Evolutionary conservation across 371 early-diverging fungal species (phyloP).

Genomic region (Fennellomyces sp.): DNA sequence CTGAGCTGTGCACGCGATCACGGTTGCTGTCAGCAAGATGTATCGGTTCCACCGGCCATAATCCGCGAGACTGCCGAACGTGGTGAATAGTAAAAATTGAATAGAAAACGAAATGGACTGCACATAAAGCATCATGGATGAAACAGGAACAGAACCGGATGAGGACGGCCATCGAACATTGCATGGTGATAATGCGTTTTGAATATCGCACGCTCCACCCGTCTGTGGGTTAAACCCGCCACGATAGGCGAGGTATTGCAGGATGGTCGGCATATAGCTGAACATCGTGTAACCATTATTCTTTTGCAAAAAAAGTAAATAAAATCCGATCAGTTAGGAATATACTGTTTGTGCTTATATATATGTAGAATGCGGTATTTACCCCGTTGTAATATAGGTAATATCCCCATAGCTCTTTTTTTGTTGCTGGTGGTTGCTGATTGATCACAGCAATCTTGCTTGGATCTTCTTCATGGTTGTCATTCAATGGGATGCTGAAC

Average conservation of each 20-base stretch:
- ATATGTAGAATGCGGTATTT: too few species aligned
- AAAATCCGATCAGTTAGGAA: neutral
- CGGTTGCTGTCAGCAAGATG: slow-evolving; percentile 39
- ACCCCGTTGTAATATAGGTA: slow-evolving; percentile 58
- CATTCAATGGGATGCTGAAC: slow-evolving; percentile 2
- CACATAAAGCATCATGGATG: slow-evolving; percentile 49
- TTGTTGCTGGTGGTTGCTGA: slow-evolving; percentile 41
- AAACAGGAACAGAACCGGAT: slow-evolving; percentile 31
- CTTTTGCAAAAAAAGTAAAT: slow-evolving; percentile 15
- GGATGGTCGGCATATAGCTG: slow-evolving; percentile 49
- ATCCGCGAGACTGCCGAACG: slow-evolving; percentile 51
- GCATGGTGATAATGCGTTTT: slow-evolving; percentile 29
- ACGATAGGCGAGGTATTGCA: slow-evolving; percentile 42
- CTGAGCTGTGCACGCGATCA: slow-evolving; percentile 45
- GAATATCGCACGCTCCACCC: slow-evolving; percentile 33
- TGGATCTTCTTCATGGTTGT: neutral
- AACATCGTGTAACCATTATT: slow-evolving; percentile 52
- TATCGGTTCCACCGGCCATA: slow-evolving; percentile 50
- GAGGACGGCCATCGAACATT: slow-evolving; percentile 34
- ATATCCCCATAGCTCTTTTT: slow-evolving; percentile 49
- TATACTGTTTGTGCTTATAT: too few species aligned
- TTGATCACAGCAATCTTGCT: slow-evolving; percentile 15
- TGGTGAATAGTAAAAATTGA: slow-evolving; percentile 49
- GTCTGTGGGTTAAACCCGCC: slow-evolving; percentile 40
- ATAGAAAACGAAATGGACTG: slow-evolving; percentile 51